Base-by-base conservation (phyloP, 768 basidiomycete species). In the Kwoniella europaea region DNA sequence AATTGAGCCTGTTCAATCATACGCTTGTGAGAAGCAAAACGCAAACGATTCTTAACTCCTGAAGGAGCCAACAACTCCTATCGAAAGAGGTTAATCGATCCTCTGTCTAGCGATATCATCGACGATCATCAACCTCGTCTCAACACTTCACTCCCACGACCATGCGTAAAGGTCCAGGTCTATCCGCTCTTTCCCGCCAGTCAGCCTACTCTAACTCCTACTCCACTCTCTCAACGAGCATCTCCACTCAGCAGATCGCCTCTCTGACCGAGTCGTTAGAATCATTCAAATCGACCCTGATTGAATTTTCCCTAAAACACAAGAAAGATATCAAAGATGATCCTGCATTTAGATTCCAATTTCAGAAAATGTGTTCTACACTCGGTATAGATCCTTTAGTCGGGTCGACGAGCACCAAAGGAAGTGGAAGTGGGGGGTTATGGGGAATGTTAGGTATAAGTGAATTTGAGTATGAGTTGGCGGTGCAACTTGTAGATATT, bases 401-500 rank as follows among this genome's bases (percentile, higher is more conserved):
- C 1, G 93, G 93, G 0, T 18, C 43, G 46, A 64, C 60, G 1
- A 15, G 52, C 10, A 35, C 52, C 4, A 18, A 58, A 1, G 55
- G 63, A 5, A 29, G 18, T 4, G 55, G 63, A 5, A 43, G 16
- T 2, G 56, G 65, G 2, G 92, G 92, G 46, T 67, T 72, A 1
- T 81, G 80, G 0, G 79, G 79, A 4, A 79, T 94, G 78, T 88
- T 86, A 4, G 83, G 84, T 13, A 84, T 97, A 65, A 90, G 93
- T 16, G 97, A 98, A 81, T 98, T 94, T 93, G 91, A 94, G 77
- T 92, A 93, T 81, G 95, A 97, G 79, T 88, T 98, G 6, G 93
- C 94, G 10, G 93, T 98, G 50, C 96, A 96, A 85, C 91, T 96
- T 71, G 93, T 97, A 10, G 86, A 86, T 73, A 80, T 86, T 3